Evolutionary conservation across 2,329 filamentous ascomycete species (phyloP), one percentile per base, ranked within the genome.

Genomic region (Chrysosporium queenslandicum): DNA sequence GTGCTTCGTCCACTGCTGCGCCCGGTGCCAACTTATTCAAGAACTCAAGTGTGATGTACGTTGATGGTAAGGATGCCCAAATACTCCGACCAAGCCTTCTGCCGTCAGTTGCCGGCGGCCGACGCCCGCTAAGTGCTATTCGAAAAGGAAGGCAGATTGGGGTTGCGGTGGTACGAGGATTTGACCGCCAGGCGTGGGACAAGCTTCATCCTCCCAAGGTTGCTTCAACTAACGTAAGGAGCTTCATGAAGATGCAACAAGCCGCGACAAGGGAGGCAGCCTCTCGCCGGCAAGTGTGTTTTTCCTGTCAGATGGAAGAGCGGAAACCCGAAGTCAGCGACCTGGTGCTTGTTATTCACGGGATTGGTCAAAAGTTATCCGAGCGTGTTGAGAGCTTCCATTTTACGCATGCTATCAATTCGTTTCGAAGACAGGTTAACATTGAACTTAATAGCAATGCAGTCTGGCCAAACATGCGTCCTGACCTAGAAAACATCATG

Each of bases 301-400:
- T 70, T 60, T 77, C 82, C 62, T 85, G 87, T 69, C 69, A 76
- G 64, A 72, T 79, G 59, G 75, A 87, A 65, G 77, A 81, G 64
- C 74, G 79, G 39, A 75, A 75, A 25, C 82, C 82, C 1, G 81
- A 82, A 55, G 86, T 94, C 4, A 91, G 86, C 0, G 92, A 98
- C 63, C 74, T 98, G 6, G 80, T 97, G 1, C 76, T 98, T 3
- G 87, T 97, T 8, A 86, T 92, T 40, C 92, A 98, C 63, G 92
- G 92, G 1, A 97, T 98, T 58, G 92, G 92, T 0, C 92, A 98
- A 66, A 97, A 98, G 66, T 77, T 97, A 46, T 94, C 90, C 0
- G 89, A 98, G 65, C 78, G 90, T 11, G 87, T 97, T 55, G 91
- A 97, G 67, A 95, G 88, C 60, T 98, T 90, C 61, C 88, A 97